Evolutionary conservation across 140 eudicot genomes (phyloP).

Genomic region (Oenanthe javanica): DNA sequence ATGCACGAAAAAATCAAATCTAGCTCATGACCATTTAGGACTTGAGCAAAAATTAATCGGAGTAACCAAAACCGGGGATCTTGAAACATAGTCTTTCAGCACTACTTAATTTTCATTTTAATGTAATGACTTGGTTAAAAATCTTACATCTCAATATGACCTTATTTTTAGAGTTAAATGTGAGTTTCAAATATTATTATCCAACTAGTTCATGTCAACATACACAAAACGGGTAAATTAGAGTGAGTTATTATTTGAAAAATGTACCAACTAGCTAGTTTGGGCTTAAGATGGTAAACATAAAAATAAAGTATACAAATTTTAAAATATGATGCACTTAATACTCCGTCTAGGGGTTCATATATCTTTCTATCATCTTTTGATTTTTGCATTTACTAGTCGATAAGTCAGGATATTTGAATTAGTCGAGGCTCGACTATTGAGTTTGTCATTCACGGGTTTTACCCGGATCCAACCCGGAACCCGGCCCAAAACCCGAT

Average conservation of each 20-base stretch:
- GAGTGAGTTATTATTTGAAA: neutral
- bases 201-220: neutral
- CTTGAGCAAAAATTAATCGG: neutral
- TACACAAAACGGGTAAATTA: neutral
- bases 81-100: neutral
- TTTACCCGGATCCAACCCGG: too few relatives aligned
- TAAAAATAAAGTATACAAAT: too few relatives aligned
- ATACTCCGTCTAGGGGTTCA: too few relatives aligned
- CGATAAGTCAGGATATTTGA: too few relatives aligned
- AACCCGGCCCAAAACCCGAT: too few relatives aligned
- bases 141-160: neutral
- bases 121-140: neutral
- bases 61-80: neutral
- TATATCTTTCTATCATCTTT: neutral
- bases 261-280: too few relatives aligned
- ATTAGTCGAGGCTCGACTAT: too few relatives aligned
- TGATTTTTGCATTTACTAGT: neutral
- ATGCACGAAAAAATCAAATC: too few relatives aligned
- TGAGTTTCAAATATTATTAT: neutral
- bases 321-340: neutral
- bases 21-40: too few relatives aligned
- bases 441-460: too few relatives aligned
- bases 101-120: neutral
- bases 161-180: neutral
- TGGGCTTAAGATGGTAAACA: too few relatives aligned